These are phyloP conservation scores for Sugiyamaella lignohabitans DNA, from an alignment of 805 yeast genomes.

Conservation along the genomic window DNA sequence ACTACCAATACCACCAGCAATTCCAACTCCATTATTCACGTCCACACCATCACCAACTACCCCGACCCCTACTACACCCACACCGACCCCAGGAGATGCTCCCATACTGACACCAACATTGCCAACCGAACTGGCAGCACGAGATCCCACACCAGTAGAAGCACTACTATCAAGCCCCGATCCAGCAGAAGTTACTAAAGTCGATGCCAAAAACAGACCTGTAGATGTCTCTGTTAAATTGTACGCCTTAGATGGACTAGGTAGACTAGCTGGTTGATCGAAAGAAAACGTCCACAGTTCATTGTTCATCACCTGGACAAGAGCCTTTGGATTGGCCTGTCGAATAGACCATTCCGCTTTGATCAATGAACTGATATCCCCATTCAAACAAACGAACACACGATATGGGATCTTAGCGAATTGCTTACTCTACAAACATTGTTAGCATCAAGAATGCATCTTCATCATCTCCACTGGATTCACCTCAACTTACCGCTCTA, in stretches of 20 bases:
- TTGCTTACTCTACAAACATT: constrained; percentile 10
- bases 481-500: background rate
- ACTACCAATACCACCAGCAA: too few species aligned
- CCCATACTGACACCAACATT: background rate
- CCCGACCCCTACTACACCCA: too few species aligned
- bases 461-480: background rate
- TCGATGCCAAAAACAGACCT: constrained; percentile 25
- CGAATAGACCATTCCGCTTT: constrained; percentile 26
- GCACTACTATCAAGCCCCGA: background rate
- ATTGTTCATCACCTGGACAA: constrained; percentile 19
- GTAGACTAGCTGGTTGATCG: constrained; percentile 12
- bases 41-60: constrained; percentile 1
- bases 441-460: background rate
- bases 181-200: constrained; percentile 11
- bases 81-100: background rate
- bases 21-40: background rate
- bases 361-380: constrained; percentile 11
- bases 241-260: constrained; percentile 16
- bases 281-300: constrained; percentile 28
- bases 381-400: constrained; percentile 19
- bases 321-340: constrained; percentile 13
- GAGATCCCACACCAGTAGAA: background rate
- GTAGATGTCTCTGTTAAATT: constrained; percentile 24
- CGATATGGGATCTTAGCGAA: constrained; percentile 21
- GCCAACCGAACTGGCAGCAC: background rate